Evolutionary conservation across 768 basidiomycete genomes (phyloP).

Genomic region (Phlebiopsis flavidoalba): DNA sequence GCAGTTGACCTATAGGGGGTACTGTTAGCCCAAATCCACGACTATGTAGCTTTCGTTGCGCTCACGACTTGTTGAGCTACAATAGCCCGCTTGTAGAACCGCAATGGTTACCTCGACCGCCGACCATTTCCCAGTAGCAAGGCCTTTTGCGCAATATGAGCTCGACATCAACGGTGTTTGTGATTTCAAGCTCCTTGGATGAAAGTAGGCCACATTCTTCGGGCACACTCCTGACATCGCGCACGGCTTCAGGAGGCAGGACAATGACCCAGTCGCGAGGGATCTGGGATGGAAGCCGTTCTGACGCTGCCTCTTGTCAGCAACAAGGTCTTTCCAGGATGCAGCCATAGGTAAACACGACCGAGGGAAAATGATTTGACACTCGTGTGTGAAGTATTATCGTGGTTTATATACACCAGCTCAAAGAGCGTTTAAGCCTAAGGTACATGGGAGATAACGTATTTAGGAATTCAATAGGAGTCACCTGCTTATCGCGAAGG

Average conservation of each 20-base stretch:
- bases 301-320: slow-evolving; percentile 50
- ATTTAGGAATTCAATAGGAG: background rate
- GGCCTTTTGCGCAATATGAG: slow-evolving; percentile 44
- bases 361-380: background rate
- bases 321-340: slow-evolving; percentile 47
- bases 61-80: slow-evolving; percentile 72
- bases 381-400: background rate
- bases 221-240: slow-evolving; percentile 51
- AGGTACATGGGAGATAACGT: slow-evolving; percentile 1
- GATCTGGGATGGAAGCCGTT: slow-evolving; percentile 44
- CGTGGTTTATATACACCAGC: background rate
- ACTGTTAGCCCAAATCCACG: slow-evolving; percentile 16
- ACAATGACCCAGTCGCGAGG: slow-evolving; percentile 59
- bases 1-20: slow-evolving; percentile 57
- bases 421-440: background rate
- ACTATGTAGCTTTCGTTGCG: background rate
- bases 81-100: slow-evolving; percentile 72
- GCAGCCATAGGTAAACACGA: slow-evolving; percentile 3
- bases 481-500: background rate
- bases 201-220: slow-evolving; percentile 51
- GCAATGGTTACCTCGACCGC: slow-evolving; percentile 65
- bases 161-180: slow-evolving; percentile 44
- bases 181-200: slow-evolving; percentile 49
- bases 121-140: slow-evolving; percentile 49
- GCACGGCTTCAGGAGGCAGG: slow-evolving; percentile 34